Evolutionary conservation across 202 grass and related monocot species (phyloP), one percentile per base, ranked within the genome.

Genomic region (Panicum virgatum): DNA sequence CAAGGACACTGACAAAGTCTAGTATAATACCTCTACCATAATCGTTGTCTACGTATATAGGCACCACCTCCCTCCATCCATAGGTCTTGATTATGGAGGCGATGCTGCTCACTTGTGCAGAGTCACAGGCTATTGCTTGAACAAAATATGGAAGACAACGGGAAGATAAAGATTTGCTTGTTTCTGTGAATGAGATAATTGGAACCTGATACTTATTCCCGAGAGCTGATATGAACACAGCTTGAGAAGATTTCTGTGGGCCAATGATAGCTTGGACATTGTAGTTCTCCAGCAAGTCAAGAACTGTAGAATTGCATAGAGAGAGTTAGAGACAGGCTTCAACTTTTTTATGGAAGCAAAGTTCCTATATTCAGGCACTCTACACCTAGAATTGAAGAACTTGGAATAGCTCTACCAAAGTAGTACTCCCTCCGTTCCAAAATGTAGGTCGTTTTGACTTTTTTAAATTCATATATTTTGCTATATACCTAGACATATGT

Each of bases 171-270:
- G 53, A 62, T 1, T 86, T 42, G 44, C 78, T 86, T 83, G 83
- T 84, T 82, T 89, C 76, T 11, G 77, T 81, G 83, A 88, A 93
- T 6, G 86, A 86, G 19, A 91, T 80, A 5, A 91, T 22, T 8
- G 91, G 88, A 18, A 94, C 80, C 1, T 86, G 69, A 64, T 10
- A 38, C 14, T 43, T 91, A 16, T 85, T 89, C 14, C 85, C 83
- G 0, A 91, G 59, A 61, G 80, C 48, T 1, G 85, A 76, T 29
- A 94, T 7, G 23, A 84, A 70, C 1, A 12, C 20, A 13, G 86
- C 86, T 51, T 89, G 73, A 65, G 88, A 90, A 23, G 92, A 91
- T 57, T 61, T 89, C 22, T 91, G 69, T 14, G 86, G 91, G 0
- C 86, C 88, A 20, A 94, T 81, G 42, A 91, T 89, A 12, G 64